phyloP scores from a whole-genome alignment of 331 rosid genomes.

The Rosa hybrid region DNA sequence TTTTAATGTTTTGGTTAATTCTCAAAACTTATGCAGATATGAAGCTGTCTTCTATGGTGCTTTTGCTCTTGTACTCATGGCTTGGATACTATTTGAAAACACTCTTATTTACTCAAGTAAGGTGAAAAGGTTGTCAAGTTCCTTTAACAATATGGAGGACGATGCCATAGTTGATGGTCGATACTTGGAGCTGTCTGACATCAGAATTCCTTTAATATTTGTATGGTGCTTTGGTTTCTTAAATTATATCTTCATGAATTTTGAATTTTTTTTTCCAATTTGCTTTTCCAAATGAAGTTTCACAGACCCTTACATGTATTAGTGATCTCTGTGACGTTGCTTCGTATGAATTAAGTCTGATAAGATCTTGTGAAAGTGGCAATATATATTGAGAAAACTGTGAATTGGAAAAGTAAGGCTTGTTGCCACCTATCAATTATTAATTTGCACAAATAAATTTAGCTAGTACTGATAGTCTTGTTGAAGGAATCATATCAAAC shows the following conservation, averaged over 20 bases:
- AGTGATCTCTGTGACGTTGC: not conserved
- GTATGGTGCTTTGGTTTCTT: constrained; percentile 52
- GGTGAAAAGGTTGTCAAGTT: constrained; percentile 41
- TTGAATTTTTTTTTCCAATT: not conserved
- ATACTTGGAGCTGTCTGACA: constrained; percentile 76
- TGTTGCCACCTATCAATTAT: not conserved
- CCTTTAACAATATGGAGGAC: constrained; percentile 37
- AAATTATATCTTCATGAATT: constrained; percentile 9
- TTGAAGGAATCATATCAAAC: not conserved
- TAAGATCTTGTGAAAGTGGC: not conserved
- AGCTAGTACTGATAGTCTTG: not conserved
- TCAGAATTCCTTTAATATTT: constrained; percentile 71
- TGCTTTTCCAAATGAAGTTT: too few species aligned
- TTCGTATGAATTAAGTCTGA: not conserved
- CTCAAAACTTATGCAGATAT: constrained; percentile 57
- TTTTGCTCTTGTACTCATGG: constrained; percentile 78
- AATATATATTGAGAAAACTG: not conserved
- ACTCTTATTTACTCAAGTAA: constrained; percentile 58
- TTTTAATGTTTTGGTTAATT: constrained; percentile 11
- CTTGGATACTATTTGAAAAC: constrained; percentile 87
- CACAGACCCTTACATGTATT: not conserved
- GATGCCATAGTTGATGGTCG: constrained; percentile 48
- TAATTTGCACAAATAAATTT: not conserved
- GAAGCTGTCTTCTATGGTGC: constrained; percentile 88
- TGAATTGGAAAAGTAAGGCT: not conserved